Percentiles rank a stretch among this genome's conserved stretches.
These are phyloP conservation scores for Hippophae gyantsensis DNA, from an alignment of 306 rosid genomes.

Conservation along the genomic window DNA sequence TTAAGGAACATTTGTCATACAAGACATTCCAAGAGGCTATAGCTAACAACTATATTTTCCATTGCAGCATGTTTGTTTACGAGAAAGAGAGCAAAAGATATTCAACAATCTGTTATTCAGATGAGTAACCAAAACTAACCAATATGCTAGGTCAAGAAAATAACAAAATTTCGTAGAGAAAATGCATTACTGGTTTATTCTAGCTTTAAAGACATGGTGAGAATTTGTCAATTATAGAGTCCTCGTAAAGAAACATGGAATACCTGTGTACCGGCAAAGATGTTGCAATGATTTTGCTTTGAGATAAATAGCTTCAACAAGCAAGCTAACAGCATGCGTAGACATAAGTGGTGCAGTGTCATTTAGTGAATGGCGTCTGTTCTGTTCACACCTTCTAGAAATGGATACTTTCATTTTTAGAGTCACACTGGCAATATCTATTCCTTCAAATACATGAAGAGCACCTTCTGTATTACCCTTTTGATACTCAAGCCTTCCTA, in stretches of 20 bases:
- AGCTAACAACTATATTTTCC: no score
- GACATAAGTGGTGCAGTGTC: slow-evolving; percentile 60
- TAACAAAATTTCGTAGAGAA: no score
- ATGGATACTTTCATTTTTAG: slow-evolving; percentile 75
- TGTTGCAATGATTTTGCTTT: slow-evolving; percentile 80
- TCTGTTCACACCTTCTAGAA: slow-evolving; percentile 46
- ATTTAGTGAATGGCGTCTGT: slow-evolving; percentile 43
- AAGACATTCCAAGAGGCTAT: neutral
- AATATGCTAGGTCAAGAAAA: no score
- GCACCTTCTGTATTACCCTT: slow-evolving; percentile 82
- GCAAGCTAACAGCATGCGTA: slow-evolving; percentile 89
- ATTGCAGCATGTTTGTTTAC: no score
- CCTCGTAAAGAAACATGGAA: neutral
- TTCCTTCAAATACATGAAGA: slow-evolving; percentile 93
- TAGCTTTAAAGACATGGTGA: no score
- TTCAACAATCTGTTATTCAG: no score
- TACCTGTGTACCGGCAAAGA: slow-evolving; percentile 60
- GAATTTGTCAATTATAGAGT: no score
- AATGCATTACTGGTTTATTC: no score
- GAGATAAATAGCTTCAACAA: slow-evolving; percentile 81
- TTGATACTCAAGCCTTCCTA: slow-evolving; percentile 92
- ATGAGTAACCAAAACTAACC: no score
- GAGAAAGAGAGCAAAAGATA: no score
- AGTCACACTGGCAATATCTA: slow-evolving; percentile 49
- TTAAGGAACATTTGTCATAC: neutral